A percentile compares a stretch with the other conserved stretches of the same genome.
phyloP scores from a whole-genome alignment of 306 rosid genomes.

The Vigna angularis region DNA sequence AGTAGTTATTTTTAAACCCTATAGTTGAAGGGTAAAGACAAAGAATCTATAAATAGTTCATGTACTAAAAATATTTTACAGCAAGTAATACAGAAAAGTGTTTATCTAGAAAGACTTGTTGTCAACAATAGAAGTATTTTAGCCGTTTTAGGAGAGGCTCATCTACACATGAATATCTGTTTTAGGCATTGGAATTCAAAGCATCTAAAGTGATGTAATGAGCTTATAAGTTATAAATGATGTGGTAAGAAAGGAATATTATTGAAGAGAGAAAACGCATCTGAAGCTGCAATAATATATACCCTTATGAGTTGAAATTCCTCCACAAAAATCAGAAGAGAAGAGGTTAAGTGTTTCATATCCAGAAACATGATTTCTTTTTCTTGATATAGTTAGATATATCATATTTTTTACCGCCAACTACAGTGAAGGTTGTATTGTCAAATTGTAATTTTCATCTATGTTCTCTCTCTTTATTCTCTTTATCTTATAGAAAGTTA shows the following conservation, averaged over 20 bases:
- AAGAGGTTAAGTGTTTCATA: not conserved
- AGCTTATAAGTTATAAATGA: slow-evolving; percentile 19
- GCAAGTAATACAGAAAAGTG: no score
- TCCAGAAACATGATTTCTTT: not conserved
- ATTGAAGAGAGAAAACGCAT: not conserved
- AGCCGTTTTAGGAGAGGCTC: not conserved
- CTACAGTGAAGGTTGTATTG: not conserved
- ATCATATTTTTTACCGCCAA: not conserved
- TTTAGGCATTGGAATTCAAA: not conserved
- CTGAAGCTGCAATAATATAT: not conserved
- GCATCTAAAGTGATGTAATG: slow-evolving; percentile 1
- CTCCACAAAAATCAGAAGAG: not conserved
- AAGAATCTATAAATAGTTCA: no score
- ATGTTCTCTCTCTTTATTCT: slow-evolving; percentile 7
- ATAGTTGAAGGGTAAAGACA: no score
- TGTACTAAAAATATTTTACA: no score
- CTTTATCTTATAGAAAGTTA: not conserved
- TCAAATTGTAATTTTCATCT: not conserved
- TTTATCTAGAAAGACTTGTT: no score
- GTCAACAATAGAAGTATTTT: not conserved
- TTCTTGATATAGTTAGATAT: not conserved
- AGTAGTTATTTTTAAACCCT: no score
- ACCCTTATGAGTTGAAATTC: not conserved
- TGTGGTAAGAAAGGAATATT: not conserved
- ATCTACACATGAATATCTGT: not conserved